Evolutionary conservation across 1,284 basidiomycete genomes (phyloP).

Genomic region (Caloboletus firmus): DNA sequence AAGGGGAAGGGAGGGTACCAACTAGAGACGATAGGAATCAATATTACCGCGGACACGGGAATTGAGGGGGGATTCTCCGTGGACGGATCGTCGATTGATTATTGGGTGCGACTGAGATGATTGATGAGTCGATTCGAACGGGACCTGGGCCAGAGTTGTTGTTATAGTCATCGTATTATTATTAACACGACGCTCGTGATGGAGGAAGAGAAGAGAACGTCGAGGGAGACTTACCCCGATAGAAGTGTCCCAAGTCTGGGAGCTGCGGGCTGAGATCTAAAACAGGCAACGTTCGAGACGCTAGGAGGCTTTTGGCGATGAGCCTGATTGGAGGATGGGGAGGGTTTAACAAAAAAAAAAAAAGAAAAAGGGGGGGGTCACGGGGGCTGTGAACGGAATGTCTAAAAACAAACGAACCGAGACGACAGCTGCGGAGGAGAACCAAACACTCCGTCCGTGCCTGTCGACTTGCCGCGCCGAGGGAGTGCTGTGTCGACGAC

Average conservation of each 20-base stretch:
- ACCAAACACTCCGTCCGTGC: neutral
- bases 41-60: constrained; percentile 2
- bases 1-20: neutral
- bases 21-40: neutral
- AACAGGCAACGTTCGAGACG: neutral
- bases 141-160: too few relatives aligned
- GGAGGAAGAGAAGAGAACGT: neutral
- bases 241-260: too few relatives aligned
- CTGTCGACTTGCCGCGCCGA: constrained; percentile 3
- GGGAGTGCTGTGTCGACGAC: neutral
- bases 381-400: neutral
- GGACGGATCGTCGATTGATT: neutral
- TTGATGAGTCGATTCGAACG: neutral
- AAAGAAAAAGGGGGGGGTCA: too few relatives aligned
- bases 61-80: neutral
- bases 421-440: neutral
- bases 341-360: neutral
- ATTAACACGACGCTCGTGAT: neutral
- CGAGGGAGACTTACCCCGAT: neutral
- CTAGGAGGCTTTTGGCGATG: too few relatives aligned
- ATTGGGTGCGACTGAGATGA: neutral
- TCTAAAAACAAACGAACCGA: neutral
- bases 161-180: neutral
- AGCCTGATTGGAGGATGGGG: neutral
- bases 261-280: neutral